Evolutionary conservation across 768 basidiomycete species (phyloP), one percentile per base, ranked within the genome.

Genomic region (Fomitopsis serialis): DNA sequence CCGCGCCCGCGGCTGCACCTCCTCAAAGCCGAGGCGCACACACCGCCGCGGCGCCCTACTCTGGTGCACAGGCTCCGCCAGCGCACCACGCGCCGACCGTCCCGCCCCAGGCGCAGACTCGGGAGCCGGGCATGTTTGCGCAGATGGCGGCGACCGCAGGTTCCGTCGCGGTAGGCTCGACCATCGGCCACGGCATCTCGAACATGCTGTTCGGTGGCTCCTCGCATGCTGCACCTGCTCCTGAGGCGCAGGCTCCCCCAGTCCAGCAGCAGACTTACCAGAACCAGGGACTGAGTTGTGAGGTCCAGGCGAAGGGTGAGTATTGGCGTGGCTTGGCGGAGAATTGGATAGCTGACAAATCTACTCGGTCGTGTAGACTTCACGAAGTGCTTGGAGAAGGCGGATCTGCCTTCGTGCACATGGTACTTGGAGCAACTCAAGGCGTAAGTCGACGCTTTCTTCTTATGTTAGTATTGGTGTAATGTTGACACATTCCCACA

Each of bases 91-190:
- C 70, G 1, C 68, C 73, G 9, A 66, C 73, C 0, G 66, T 62
- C 0, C 67, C 70, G 8, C 40, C 69, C 25, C 66, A 66, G 50
- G 64, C 68, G 0, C 61, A 68, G 2, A 68, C 78, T 1, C 63
- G 75, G 55, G 74, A 78, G 56, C 90, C 91, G 1, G 90, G 91
- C 13, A 74, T 93, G 78, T 52, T 93, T 17, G 77, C 81, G 0
- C 87, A 89, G 63, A 92, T 93, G 89, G 91, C 91, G 50, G 87
- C 89, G 5, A 92, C 92, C 6, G 92, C 92, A 24, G 92, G 92
- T 56, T 89, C 89, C 53, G 92, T 95, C 47, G 93, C 92, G 5
- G 74, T 91, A 46, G 93, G 92, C 23, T 92, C 89, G 8, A 85
- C 84, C 52, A 81, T 96, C 58, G 92, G 92, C 43, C 92, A 96